Percentiles rank a stretch among this genome's conserved stretches.
Evolutionary conservation across 139 green algal species (phyloP).

Genomic region (Chlamydomonas asymmetrica): DNA sequence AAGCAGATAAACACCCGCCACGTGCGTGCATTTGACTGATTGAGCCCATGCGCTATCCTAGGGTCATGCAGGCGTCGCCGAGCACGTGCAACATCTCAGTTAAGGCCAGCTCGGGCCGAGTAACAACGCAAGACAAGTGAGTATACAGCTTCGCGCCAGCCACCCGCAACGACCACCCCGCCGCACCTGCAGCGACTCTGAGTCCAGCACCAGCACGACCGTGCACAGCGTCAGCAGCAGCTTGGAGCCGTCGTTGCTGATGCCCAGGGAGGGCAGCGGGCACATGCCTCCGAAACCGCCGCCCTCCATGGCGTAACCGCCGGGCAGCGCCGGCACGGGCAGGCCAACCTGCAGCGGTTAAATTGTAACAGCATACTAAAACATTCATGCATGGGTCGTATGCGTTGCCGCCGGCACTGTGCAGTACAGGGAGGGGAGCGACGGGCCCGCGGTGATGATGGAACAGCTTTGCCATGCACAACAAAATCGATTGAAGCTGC

Average conservation of each 20-base stretch:
- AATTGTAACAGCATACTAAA: not conserved
- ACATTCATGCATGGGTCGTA: too few relatives aligned
- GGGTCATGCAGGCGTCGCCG: not conserved
- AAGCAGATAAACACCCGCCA: not conserved
- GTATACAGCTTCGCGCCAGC: not conserved
- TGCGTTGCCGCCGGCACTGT: too few relatives aligned
- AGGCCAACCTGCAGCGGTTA: not conserved
- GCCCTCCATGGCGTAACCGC: not conserved
- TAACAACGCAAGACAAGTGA: too few relatives aligned
- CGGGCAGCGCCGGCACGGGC: not conserved
- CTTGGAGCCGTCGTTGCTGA: constrained; percentile 11
- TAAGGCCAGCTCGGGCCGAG: too few relatives aligned
- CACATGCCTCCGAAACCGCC: not conserved
- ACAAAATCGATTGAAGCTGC: too few relatives aligned
- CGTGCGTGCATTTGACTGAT: not conserved
- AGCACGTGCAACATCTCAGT: not conserved
- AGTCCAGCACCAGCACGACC: not conserved
- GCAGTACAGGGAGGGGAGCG: too few relatives aligned
- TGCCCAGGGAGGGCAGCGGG: not conserved
- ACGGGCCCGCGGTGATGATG: too few relatives aligned
- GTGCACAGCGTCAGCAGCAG: not conserved
- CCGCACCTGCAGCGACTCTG: constrained; percentile 9
- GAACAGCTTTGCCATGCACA: too few relatives aligned
- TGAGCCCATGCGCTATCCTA: not conserved
- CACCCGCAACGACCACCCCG: not conserved